phyloP scores from a whole-genome alignment of 441 rosid species.

The Flueggea neowawraea region DNA sequence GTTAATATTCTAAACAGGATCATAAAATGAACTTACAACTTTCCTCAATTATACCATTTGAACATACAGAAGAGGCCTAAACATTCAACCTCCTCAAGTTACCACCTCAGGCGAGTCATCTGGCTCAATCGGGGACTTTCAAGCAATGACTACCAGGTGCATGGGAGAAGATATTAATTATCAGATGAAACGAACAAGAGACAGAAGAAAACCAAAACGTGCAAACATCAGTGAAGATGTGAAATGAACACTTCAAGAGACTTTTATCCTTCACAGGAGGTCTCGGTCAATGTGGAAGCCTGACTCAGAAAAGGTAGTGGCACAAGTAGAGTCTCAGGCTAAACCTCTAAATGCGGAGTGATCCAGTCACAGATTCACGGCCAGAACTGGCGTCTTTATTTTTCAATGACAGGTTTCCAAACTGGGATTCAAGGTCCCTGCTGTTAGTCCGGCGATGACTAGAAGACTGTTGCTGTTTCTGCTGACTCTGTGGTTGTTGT shows the following conservation, averaged over 20 bases:
- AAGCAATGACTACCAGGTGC: conserved; percentile 71
- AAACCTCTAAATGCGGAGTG: conserved; percentile 53
- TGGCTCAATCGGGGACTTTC: conserved; percentile 30
- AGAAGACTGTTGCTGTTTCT: conserved; percentile 53
- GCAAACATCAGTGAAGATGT: conserved; percentile 25
- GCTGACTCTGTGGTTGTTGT: conserved; percentile 34
- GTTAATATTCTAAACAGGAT: conserved; percentile 13
- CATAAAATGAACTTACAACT: conserved; percentile 14
- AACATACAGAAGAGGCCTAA: conserved; percentile 25
- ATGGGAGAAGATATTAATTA: conserved; percentile 33
- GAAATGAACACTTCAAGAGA: conserved; percentile 25
- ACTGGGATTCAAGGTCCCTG: conserved; percentile 91
- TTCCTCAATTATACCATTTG: conserved; percentile 16
- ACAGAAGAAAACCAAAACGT: conserved; percentile 21
- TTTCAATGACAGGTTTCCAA: conserved; percentile 78
- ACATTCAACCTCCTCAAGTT: conserved; percentile 40
- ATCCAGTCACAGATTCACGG: conserved; percentile 58
- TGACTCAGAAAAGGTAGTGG: conserved; percentile 11
- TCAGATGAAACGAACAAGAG: conserved; percentile 17
- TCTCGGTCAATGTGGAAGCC: conserved; percentile 25
- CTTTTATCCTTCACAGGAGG: conserved; percentile 28
- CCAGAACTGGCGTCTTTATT: conserved; percentile 67
- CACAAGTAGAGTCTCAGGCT: conserved; percentile 21
- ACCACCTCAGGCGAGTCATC: conserved; percentile 90
- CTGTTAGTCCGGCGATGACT: conserved; percentile 66